Base-by-base conservation (phyloP, 1,284 basidiomycete species). In the Pyrrhoderma noxium region DNA sequence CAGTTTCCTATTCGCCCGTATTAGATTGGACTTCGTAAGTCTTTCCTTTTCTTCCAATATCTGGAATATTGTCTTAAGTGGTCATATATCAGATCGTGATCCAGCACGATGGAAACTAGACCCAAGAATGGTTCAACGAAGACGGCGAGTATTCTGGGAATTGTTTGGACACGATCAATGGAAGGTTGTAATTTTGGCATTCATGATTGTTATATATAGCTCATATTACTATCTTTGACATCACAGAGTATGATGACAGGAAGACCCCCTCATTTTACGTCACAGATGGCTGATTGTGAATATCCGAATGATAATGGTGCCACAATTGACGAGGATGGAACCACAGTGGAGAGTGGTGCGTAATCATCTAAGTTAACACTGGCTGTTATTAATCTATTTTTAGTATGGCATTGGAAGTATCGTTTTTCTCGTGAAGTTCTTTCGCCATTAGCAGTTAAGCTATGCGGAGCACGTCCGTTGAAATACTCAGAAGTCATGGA, bases 141-240 rank as follows among this genome's bases (percentile, higher is more conserved):
- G 62, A 16, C 51, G 62, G 18, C 54, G 52, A 22, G 54, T 62
- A n/a, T 62, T 61, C 49, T 64, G 62, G 62, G 61, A 64, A 47
- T 38, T 3, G 38, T 16, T 49, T 41, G 40, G 47, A 7, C 21
- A 34, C 8, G 16, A 22, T 40, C 38, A 16, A 36, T 22, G 23
- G 9, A 47, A 18, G 31, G 25, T 13, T 5, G 7, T 5, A 31
- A 45, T 35, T 14, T 3, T 22, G 19, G n/a, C n/a, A 8, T 16
- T 36, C 36, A 27, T 16, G 53, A 39, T n/a, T n/a, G n/a, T n/a
- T n/a, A n/a, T n/a, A n/a, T n/a, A n/a, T n/a, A 47, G 47, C 25
- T 50, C 55, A 58, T 39, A 37, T 18, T 18, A 41, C 21, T 44
- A 23, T 3, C 8, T 9, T 14, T n/a, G 3, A 49, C 19, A 9